phyloP scores from a whole-genome alignment of 345 rosid species.

The Populus simonii region DNA sequence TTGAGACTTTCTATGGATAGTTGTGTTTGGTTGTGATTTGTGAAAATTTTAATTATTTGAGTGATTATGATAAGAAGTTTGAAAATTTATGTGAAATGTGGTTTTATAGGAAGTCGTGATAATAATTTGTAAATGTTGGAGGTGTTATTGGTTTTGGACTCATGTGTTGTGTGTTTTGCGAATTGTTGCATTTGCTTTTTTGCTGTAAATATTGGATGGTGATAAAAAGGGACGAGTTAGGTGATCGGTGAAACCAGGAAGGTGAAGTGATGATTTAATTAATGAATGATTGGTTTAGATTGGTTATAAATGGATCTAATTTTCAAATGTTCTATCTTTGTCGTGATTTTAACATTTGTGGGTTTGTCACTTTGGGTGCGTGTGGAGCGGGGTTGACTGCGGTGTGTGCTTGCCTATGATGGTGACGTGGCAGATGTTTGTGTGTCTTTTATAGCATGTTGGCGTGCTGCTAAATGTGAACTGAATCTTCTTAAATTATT shows the following conservation, averaged over 20 bases:
- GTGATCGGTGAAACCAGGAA: background rate
- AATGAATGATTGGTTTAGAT: background rate
- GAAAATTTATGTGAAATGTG: background rate
- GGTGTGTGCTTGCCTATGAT: background rate
- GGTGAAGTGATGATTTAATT: background rate
- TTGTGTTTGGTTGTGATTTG: background rate
- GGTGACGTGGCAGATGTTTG: background rate
- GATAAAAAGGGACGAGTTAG: background rate
- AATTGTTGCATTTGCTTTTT: background rate
- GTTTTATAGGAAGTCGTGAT: background rate
- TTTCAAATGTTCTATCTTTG: background rate
- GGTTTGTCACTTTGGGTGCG: background rate
- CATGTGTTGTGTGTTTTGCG: background rate
- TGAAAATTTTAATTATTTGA: background rate
- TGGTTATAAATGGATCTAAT: background rate
- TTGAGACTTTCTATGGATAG: background rate
- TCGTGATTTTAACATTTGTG: background rate
- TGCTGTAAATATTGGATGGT: background rate
- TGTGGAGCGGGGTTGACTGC: background rate
- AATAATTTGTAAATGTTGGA: background rate
- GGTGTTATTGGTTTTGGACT: background rate
- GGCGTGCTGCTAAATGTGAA: background rate
- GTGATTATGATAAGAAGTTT: background rate
- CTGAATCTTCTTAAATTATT: background rate
- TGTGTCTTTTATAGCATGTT: background rate